phyloP scores from a whole-genome alignment of 371 early-diverging fungal genomes.

The Mucor irregularis region DNA sequence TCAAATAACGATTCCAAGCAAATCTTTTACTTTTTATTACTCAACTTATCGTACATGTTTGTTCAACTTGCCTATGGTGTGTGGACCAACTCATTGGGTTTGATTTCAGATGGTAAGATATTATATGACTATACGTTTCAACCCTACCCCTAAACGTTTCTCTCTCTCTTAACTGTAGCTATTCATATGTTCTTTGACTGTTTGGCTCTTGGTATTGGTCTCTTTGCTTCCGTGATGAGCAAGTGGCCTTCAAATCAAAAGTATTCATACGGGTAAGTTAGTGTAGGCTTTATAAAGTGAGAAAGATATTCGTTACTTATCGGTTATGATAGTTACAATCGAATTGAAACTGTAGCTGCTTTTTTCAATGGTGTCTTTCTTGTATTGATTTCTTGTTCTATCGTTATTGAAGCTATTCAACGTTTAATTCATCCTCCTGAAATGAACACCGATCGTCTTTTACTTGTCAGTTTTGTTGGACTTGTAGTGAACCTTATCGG shows the following conservation, averaged over 20 bases:
- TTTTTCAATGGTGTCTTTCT: constrained; percentile 91
- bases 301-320: constrained; percentile 33
- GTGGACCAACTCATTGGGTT: constrained; percentile 90
- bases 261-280: constrained; percentile 77
- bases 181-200: constrained; percentile 98
- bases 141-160: neutral
- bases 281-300: neutral
- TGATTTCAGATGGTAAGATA: constrained; percentile 83
- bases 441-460: constrained; percentile 81
- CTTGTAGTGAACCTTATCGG: constrained; percentile 92
- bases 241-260: constrained; percentile 84
- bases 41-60: constrained; percentile 92
- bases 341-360: constrained; percentile 92
- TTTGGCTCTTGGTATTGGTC: constrained; percentile 83
- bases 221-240: constrained; percentile 87
- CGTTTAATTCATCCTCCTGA: constrained; percentile 86
- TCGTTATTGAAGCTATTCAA: constrained; percentile 88
- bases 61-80: constrained; percentile 89
- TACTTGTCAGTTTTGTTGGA: constrained; percentile 88
- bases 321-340: constrained; percentile 63
- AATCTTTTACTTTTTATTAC: constrained; percentile 88
- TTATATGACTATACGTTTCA: neutral
- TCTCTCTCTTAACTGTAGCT: constrained; percentile 38
- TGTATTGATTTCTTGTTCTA: constrained; percentile 83
- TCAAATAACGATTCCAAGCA: constrained; percentile 78